A percentile compares a stretch with the other conserved stretches of the same genome.
phyloP scores from a whole-genome alignment of 331 rosid species.

The Cucumis variabilis region DNA sequence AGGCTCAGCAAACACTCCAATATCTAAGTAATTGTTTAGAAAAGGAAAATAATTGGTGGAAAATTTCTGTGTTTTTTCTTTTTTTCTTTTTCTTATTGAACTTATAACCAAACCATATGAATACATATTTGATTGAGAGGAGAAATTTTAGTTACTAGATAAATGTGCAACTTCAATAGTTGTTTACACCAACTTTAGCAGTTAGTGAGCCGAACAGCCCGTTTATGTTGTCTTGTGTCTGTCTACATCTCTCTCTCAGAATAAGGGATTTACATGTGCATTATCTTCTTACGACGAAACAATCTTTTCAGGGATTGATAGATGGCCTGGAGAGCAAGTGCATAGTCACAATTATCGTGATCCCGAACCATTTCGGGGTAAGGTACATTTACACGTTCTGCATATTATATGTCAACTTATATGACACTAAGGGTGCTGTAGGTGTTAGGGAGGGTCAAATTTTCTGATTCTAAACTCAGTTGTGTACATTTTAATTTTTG shows the following conservation, averaged over 20 bases:
- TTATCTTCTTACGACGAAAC: background rate
- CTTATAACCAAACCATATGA: no score
- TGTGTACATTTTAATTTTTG: background rate
- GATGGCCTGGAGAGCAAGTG: constrained; percentile 78
- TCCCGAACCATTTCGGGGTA: constrained; percentile 70
- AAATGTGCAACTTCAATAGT: no score
- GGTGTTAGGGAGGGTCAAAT: background rate
- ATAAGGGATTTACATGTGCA: background rate
- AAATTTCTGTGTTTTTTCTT: no score
- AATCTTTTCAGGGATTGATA: constrained; percentile 54
- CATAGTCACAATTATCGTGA: constrained; percentile 91
- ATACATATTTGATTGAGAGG: no score
- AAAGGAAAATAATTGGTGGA: no score
- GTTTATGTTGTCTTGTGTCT: background rate
- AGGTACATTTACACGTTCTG: constrained; percentile 53
- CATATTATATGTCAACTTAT: background rate
- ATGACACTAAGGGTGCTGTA: background rate
- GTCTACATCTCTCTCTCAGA: background rate
- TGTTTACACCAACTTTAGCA: background rate
- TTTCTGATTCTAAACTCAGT: background rate
- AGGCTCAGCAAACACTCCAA: no score
- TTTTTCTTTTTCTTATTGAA: no score
- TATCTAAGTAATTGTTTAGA: no score
- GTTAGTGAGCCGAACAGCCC: no score
- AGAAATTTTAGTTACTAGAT: no score